Evolutionary conservation across 2,329 filamentous ascomycete species (phyloP), one percentile per base, ranked within the genome.

Genomic region (Biscogniauxia marginata): DNA sequence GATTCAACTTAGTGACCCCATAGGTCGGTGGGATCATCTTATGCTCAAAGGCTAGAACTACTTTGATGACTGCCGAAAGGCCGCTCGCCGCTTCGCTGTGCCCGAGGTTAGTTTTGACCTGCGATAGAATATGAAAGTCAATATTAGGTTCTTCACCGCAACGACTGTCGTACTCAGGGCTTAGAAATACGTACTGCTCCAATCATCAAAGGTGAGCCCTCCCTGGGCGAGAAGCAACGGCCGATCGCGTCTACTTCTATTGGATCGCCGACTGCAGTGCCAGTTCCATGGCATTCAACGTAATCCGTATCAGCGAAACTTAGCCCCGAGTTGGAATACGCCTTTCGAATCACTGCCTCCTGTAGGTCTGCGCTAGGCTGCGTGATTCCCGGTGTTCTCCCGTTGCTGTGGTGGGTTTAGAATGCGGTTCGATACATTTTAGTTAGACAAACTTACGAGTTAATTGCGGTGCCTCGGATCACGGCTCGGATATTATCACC

Each of bases 301-400:
- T 66, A 66, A 21, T 62, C 63, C 48, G 63, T 68, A 49, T 58
- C 67, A 47, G 5, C 13, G 24, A 51, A 61, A 16, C 44, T 57
- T 0, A 72, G 64, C 4, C 67, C 74, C 0, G 73, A 71, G 4
- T 56, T 53, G 0, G 19, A 18, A 56, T 78, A 79, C 0, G 71
- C 69, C 11, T 63, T 60, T 22, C 67, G 54, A n/a, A 77, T 76
- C 0, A 76, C 57, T 0, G 51, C 62, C 9, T 64, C 66, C 56
- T 81, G 79, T 0, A 51, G 3, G 0, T 45, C 45, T 1, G 43
- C 24, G 18, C 61, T 79, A 0, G 81, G 82, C 44, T 76, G 71
- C 0, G 78, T 77, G 30, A 83, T 77, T 0, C 79, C 79, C 3
- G 66, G 8, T 64, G 79, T 70, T 22, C 55, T 67, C 1, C 80